Percentiles rank a stretch among this genome's conserved stretches.
Evolutionary conservation across 179 eudicot genomes (phyloP).

Genomic region (Gypsophila paniculata): DNA sequence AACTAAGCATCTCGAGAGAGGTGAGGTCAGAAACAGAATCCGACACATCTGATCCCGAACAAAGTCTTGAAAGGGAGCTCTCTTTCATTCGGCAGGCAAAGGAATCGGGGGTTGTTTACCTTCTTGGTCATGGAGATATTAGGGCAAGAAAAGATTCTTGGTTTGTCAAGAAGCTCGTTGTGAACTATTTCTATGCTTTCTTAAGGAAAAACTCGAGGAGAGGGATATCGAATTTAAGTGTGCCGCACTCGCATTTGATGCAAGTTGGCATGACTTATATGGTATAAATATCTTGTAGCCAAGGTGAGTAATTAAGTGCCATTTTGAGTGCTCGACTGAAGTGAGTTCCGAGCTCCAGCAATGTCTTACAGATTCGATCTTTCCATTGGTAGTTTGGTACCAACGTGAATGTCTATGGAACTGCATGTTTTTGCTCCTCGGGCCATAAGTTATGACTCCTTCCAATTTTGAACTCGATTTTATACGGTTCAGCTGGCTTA

Average conservation of each 20-base stretch:
- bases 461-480: slow-evolving; percentile 24
- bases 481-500: slow-evolving; percentile 22
- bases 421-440: slow-evolving; percentile 14
- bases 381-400: background rate
- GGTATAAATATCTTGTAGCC: slow-evolving; percentile 46
- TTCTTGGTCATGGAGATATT: slow-evolving; percentile 94
- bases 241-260: slow-evolving; percentile 82
- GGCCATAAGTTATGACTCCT: slow-evolving; percentile 7
- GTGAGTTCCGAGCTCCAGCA: slow-evolving; percentile 16
- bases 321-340: no score
- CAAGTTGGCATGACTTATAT: slow-evolving; percentile 99
- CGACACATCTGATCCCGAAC: slow-evolving; percentile 56
- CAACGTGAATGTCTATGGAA: background rate
- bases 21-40: slow-evolving; percentile 29
- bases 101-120: slow-evolving; percentile 93
- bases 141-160: slow-evolving; percentile 93
- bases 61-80: slow-evolving; percentile 84
- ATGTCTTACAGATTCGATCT: background rate
- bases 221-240: slow-evolving; percentile 81
- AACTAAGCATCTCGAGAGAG: slow-evolving; percentile 53
- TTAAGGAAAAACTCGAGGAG: slow-evolving; percentile 88
- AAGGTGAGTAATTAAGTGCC: background rate
- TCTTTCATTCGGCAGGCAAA: slow-evolving; percentile 79
- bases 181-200: slow-evolving; percentile 90
- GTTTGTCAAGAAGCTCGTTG: slow-evolving; percentile 85